Base-by-base conservation (phyloP, 345 rosid species). In the Eucalyptus regnans region DNA sequence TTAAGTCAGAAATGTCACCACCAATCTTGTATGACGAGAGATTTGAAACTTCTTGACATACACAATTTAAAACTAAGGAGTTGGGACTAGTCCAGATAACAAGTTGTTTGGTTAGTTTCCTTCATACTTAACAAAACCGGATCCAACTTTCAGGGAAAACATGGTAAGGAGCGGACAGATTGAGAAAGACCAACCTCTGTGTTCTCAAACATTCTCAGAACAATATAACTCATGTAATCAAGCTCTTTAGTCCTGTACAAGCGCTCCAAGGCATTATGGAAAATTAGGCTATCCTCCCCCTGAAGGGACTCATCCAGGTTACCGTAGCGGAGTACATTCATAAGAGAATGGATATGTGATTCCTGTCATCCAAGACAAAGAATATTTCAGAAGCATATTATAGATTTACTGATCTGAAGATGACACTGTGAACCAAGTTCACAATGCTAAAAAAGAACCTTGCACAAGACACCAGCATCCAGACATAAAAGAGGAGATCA, bases 161-260 rank as follows among this genome's bases (percentile, higher is more conserved):
- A 50, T 23, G 20, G 52, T 23, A 52, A 52, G 66, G 48, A n/a
- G 66, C 29, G 2, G 1, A 86, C 29, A 50, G 29, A 33, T 52
- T 87, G 50, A 76, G 46, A 76, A 76, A 76, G 46, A 76, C 83
- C 46, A 62, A 96, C 99, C 96, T 94, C 99, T 9, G 95, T 94
- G 91, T 97, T 97, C 95, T 98, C 99, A 84, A 98, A 97, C 96
- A 96, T 94, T 91, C 99, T 94, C 86, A 98, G 89, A 87, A 97
- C 98, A 41, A 98, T 95, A 90, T 97, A 94, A 93, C 99, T 98
- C 99, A 98, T 98, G 94, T 98, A 98, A 93, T 98, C 99, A 91
- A 97, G 99, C 93, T 98, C 99, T 94, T 95, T 96, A 22, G 99
- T 97, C 87, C 94, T 96, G 92, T 90, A 91, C 90, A 98, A 91